Base-by-base conservation (phyloP, 306 rosid species). In the Trifolium dubium region DNA sequence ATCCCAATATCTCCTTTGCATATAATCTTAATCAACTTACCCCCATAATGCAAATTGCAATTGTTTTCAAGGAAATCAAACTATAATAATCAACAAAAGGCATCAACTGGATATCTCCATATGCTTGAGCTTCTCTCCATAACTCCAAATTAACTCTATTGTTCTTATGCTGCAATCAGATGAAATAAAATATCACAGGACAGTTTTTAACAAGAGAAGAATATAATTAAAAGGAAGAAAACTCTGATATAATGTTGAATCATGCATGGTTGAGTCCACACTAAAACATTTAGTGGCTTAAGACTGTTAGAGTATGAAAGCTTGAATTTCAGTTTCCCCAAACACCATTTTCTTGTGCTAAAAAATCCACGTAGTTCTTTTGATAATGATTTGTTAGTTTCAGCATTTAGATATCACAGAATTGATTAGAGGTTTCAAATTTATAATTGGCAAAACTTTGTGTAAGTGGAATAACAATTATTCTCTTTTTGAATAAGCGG, bases 71-170 rank as follows among this genome's bases (percentile, higher is more conserved):
- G 58, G 94, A 82, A 74, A 93, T 89, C 80, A 93, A 75, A 85
- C 92, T 87, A 83, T 93, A 93, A 77, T 91, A 91, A 82, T 93
- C 98, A 62, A 93, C 94, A 82, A 89, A 93, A 39, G 98, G 98
- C 96, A 93, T 85, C 74, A 93, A 74, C 49, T 89, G 97, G 72
- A 91, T 86, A 82, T 94, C 98, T 67, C 97, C 97, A 79, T 86
- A 94, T 2, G 88, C 92, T 80, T 87, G 91, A 75, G 93, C 96
- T 84, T 94, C 98, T 61, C 78, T 90, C 96, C 96, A 91, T 30
- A 94, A 82, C 84, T 94, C 94, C 80, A 74, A 63, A 76, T 91
- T 94, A 31, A 94, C 95, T 83, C 80, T 88, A 65, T 72, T 74
- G 75, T 83, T 91, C 84, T 91, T 91, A 88, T 94, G 90, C 98